Conservation (phyloP, 192 early-diverging fungal species). For the Mortierella alpina region DNA sequence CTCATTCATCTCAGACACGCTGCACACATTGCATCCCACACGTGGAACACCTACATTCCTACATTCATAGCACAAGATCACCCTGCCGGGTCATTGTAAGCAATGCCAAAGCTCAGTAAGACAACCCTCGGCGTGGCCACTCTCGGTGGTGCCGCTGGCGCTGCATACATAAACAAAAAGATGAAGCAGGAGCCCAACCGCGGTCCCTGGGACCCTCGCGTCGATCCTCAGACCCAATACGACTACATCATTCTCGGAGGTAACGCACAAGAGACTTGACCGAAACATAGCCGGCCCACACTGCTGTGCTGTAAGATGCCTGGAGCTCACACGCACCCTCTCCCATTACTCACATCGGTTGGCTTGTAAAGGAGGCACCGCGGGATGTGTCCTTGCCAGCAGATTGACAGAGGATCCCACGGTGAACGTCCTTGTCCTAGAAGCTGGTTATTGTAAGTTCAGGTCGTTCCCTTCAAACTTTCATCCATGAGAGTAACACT, state of each 20-base stretch:
- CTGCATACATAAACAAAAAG: constrained; percentile 18
- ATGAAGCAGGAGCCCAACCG: constrained; percentile 32
- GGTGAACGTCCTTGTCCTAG: constrained; percentile 37
- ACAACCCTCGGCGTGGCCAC: constrained; percentile 10
- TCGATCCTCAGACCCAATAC: constrained; percentile 18
- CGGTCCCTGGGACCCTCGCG: constrained; percentile 24
- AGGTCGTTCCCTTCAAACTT: background rate
- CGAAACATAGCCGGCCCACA: too few species aligned
- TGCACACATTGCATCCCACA: too few species aligned
- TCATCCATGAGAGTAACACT: background rate
- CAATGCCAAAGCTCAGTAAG: constrained; percentile 25
- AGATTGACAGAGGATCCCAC: constrained; percentile 42
- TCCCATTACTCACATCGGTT: background rate
- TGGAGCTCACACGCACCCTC: background rate
- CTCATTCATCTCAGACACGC: too few species aligned
- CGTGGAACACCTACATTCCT: too few species aligned
- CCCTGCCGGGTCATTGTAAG: background rate
- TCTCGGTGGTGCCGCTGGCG: constrained; percentile 15
- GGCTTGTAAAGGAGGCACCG: constrained; percentile 26
- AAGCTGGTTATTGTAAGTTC: constrained; percentile 41
- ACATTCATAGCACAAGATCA: too few species aligned
- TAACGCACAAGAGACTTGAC: background rate
- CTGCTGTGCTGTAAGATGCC: too few species aligned
- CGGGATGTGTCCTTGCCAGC: constrained; percentile 51
- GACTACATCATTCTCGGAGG: constrained; percentile 47